Evolutionary conservation across 371 early-diverging fungal species (phyloP), one percentile per base, ranked within the genome.

Genomic region (Apophysomyces elegans): DNA sequence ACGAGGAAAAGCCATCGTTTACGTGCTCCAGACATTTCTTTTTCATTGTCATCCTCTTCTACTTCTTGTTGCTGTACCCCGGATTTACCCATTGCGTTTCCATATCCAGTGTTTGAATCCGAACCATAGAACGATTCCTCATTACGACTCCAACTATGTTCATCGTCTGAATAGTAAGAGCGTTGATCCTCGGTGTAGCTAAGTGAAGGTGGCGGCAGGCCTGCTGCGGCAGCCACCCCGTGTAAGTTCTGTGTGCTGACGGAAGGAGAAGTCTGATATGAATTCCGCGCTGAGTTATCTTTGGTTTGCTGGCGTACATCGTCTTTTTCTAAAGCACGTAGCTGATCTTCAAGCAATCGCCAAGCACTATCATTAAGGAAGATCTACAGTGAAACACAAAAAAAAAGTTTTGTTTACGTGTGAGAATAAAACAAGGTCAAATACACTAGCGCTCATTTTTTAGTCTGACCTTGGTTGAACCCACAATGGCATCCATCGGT

Each of bases 1-100:
- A 94, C 94, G 69, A 90, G 81, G 56, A 81, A 84, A 3, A 97
- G 73, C 99, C 98, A 98, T 59, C 87, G 82, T 43, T 81, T 81
- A 58, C 91, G 84, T 4, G 71, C 83, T 13, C 69, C 59, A 64
- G 86, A 71, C 74, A 74, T 73, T 9, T 12, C 35, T 26, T 67
- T 60, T 14, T 64, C 64, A 16, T 67, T 59, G 13, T 76, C 78
- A 0, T 75, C 26, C 83, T 63, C 62, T 70, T 84, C 54, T 11
- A 21, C 54, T n/a, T 81, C 81, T 2, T 81, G 77, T 16, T 73
- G 14, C 84, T 79, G 39, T 69, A 68, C 13, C 67, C n/a, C 46
- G n/a, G 21, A 26, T 11, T 47, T 56, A 38, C 59, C 64, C 66
- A 16, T 45, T 2, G 46, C 39, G 32, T 54, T 38, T 0, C 66